Percentiles rank a stretch among this genome's conserved stretches.
Conservation (phyloP, 805 yeast species). For the Phaffomyces thermotolerans region DNA sequence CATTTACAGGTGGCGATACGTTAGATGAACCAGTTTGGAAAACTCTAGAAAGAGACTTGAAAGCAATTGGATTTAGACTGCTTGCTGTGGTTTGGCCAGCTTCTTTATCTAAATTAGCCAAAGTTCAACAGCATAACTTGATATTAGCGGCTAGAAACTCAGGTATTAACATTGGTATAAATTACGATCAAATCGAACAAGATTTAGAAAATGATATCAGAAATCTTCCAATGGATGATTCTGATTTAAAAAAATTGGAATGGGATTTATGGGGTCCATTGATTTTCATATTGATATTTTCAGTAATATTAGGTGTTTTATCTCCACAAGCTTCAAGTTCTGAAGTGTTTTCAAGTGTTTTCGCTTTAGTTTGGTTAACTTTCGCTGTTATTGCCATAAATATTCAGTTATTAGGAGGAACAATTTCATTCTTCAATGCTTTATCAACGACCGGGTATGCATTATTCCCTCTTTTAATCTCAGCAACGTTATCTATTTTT, state of each 20-base stretch:
- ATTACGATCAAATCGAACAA: slow-evolving; percentile 23
- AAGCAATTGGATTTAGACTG: slow-evolving; percentile 36
- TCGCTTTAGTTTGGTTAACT: slow-evolving; percentile 57
- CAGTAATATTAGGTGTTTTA: slow-evolving; percentile 36
- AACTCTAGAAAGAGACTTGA: slow-evolving; percentile 43
- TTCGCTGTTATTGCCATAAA: slow-evolving; percentile 54
- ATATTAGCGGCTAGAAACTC: slow-evolving; percentile 24
- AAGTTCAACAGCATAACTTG: slow-evolving; percentile 24
- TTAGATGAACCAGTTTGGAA: slow-evolving; percentile 60
- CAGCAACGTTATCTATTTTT: slow-evolving; percentile 42
- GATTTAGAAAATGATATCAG: slow-evolving; percentile 22
- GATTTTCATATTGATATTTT: slow-evolving; percentile 48
- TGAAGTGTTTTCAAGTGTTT: slow-evolving; percentile 56
- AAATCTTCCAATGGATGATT: slow-evolving; percentile 20
- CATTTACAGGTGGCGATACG: slow-evolving; percentile 58
- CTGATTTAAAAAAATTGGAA: slow-evolving; percentile 29
- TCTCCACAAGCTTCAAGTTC: slow-evolving; percentile 31
- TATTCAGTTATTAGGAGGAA: slow-evolving; percentile 54
- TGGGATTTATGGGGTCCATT: slow-evolving; percentile 74
- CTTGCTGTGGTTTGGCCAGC: slow-evolving; percentile 38
- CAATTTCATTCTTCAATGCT: slow-evolving; percentile 60
- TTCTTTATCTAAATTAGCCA: slow-evolving; percentile 24
- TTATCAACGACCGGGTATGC: slow-evolving; percentile 66
- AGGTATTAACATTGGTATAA: slow-evolving; percentile 24
- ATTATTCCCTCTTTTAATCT: slow-evolving; percentile 54